A percentile compares a stretch with the other conserved stretches of the same genome.
These are phyloP conservation scores for Thuidium tamariscinum DNA, from an alignment of 225 moss, liverwort and hornwort genomes.

Conservation along the genomic window DNA sequence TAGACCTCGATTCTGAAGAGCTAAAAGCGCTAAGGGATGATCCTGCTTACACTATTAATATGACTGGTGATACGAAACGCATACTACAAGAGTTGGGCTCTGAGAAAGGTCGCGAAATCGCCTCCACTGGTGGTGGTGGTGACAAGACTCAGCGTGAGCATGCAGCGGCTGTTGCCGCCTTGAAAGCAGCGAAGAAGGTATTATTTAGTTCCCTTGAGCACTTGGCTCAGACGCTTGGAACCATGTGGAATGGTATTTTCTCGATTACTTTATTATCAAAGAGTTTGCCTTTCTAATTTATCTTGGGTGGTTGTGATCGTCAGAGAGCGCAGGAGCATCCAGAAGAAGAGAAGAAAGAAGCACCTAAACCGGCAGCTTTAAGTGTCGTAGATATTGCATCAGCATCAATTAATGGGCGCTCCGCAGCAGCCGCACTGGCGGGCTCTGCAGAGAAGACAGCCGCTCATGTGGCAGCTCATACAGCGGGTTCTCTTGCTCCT, in stretches of 20 bases:
- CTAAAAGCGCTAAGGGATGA: constrained; percentile 57
- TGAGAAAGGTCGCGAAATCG: constrained; percentile 67
- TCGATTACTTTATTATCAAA: background rate
- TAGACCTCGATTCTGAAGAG: constrained; percentile 84
- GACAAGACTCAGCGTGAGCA: constrained; percentile 82
- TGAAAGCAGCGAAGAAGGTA: constrained; percentile 67
- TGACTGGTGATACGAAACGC: constrained; percentile 89
- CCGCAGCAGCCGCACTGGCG: constrained; percentile 77
- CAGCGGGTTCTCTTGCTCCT: constrained; percentile 72
- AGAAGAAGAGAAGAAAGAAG: constrained; percentile 37
- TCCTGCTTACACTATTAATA: constrained; percentile 83
- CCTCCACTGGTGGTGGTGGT: constrained; percentile 78
- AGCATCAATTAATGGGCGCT: constrained; percentile 92
- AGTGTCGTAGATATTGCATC: constrained; percentile 99
- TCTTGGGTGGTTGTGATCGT: background rate
- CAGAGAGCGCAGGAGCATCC: constrained; percentile 40
- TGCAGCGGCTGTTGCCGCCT: constrained; percentile 60
- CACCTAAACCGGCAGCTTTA: constrained; percentile 32
- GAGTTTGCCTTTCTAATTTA: background rate
- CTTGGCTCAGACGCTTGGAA: background rate
- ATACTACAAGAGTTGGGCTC: constrained; percentile 85
- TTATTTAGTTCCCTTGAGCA: background rate
- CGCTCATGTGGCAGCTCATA: constrained; percentile 89
- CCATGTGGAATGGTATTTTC: background rate
- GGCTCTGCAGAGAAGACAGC: constrained; percentile 85